These are phyloP conservation scores for Lepiota venenata DNA, from an alignment of 768 basidiomycete species.

Conservation along the genomic window DNA sequence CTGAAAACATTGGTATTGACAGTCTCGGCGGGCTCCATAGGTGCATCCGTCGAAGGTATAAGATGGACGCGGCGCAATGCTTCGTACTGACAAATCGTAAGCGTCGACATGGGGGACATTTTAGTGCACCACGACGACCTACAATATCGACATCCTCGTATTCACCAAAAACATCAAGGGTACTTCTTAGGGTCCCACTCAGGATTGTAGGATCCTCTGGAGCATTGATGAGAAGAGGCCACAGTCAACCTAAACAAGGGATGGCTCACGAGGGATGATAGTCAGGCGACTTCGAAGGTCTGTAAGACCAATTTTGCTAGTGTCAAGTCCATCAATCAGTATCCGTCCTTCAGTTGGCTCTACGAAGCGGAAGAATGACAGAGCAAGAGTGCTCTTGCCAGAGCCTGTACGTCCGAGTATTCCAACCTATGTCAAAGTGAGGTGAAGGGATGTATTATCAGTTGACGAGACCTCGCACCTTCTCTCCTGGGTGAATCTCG, in stretches of 20 bases:
- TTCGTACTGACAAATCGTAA: too few species aligned
- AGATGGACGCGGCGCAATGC: too few species aligned
- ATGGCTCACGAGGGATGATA: constrained; percentile 62
- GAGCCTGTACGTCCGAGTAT: constrained; percentile 71
- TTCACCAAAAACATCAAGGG: constrained; percentile 86
- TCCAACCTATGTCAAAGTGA: constrained; percentile 43
- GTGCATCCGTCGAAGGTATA: constrained; percentile 11
- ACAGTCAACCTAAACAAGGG: neutral
- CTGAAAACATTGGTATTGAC: constrained; percentile 77
- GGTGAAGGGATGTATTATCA: too few species aligned
- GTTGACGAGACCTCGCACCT: constrained; percentile 38
- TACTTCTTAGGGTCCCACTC: constrained; percentile 77
- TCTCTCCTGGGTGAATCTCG: constrained; percentile 68
- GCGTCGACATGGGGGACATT: too few species aligned
- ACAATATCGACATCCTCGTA: constrained; percentile 84
- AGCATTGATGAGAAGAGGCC: neutral
- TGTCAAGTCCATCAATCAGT: constrained; percentile 74
- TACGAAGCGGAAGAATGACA: constrained; percentile 86
- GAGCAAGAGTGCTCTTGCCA: constrained; percentile 78
- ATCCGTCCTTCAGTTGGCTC: constrained; percentile 79
- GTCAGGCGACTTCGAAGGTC: constrained; percentile 61
- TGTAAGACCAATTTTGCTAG: constrained; percentile 73
- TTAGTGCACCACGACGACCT: constrained; percentile 18
- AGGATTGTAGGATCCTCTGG: constrained; percentile 88
- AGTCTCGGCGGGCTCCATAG: constrained; percentile 40